Evolutionary conservation across 2,329 filamentous ascomycete genomes (phyloP), one percentile per base, ranked within the genome.

Genomic region (Parafenestella ontariensis): DNA sequence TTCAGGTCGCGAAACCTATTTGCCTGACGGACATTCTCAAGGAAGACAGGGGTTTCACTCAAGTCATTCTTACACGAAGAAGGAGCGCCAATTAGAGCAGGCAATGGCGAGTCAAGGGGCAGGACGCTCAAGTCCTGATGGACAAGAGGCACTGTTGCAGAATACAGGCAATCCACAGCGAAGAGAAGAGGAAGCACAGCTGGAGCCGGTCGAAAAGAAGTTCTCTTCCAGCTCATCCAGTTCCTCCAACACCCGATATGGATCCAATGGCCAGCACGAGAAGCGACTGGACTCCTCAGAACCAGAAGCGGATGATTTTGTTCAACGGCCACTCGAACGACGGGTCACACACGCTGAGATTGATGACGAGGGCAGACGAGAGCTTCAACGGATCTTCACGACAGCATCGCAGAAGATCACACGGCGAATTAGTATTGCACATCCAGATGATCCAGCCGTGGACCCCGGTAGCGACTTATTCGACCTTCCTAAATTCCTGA

Each of bases 381-480:
- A 72, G 18, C 64, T 74, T 8, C 55, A 61, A 26, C 60, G 66
- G 24, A 63, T 69, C 33, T 65, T 67, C 49, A 57, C 66, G 18
- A 56, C 59, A 17, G 56, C 65, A n/a, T 72, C 70, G 2, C 60
- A 64, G 24, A 56, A 58, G 28, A 55, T 58, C n/a, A 51, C 54
- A 3, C 62, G 54, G 17, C 57, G 58, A 28, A 64, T 66, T 10
- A 70, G 60, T 41, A 61, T 73, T 21, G 68, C 66, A 18, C 50
- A 58, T 15, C 61, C 65, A 4, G 78, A 73, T 2, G 80, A 85
- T 61, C 77, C 82, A 1, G 73, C 77, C 0, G 72, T 86, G n/a
- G 82, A 86, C 61, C 84, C 84, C 0, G 74, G 66, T 7, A 81
- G 75, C 29, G 76, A 79, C 1, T 70, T 79, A n/a, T 85, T 85